Percentiles rank a stretch among this genome's conserved stretches.
These are phyloP conservation scores for Fusarium sp. DNA, from an alignment of 2,329 filamentous ascomycete genomes.

Conservation along the genomic window DNA sequence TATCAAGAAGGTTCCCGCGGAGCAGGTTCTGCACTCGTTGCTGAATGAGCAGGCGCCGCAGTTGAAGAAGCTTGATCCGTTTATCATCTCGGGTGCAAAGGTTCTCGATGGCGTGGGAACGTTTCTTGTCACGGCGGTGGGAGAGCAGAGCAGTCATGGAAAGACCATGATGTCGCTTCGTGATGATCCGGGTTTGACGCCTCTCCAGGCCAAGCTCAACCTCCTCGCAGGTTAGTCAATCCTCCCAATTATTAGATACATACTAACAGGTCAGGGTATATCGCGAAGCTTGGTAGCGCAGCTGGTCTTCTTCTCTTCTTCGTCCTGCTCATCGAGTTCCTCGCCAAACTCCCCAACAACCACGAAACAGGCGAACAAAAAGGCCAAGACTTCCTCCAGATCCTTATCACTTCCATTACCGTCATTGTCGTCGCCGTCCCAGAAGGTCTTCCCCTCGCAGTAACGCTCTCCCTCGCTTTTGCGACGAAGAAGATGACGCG, in stretches of 20 bases:
- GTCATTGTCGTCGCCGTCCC: conserved; percentile 75
- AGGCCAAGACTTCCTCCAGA: conserved; percentile 66
- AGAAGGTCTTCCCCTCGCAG: conserved; percentile 73
- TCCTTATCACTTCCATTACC: conserved; percentile 73
- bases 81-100: conserved; percentile 68
- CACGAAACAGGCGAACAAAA: conserved; percentile 64
- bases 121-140: conserved; percentile 65
- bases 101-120: conserved; percentile 66
- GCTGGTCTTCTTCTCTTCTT: conserved; percentile 79
- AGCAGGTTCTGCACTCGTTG: conserved; percentile 68
- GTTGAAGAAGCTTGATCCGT: conserved; percentile 68
- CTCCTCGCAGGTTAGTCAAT: conserved; percentile 33
- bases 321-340: conserved; percentile 82
- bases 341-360: conserved; percentile 69
- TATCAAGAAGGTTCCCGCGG: conserved; percentile 72
- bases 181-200: conserved; percentile 63
- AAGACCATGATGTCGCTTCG: conserved; percentile 67
- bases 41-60: conserved; percentile 57
- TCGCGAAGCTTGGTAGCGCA: conserved; percentile 63
- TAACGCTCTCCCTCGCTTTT: conserved; percentile 75
- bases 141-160: conserved; percentile 64
- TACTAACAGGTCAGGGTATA: conserved; percentile 34
- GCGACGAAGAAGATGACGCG: conserved; percentile 76
- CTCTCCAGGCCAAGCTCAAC: conserved; percentile 65
- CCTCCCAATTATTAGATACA: rapidly evolving